Conservation (phyloP, 1,284 basidiomycete species). For the Austropuccinia psidii region DNA sequence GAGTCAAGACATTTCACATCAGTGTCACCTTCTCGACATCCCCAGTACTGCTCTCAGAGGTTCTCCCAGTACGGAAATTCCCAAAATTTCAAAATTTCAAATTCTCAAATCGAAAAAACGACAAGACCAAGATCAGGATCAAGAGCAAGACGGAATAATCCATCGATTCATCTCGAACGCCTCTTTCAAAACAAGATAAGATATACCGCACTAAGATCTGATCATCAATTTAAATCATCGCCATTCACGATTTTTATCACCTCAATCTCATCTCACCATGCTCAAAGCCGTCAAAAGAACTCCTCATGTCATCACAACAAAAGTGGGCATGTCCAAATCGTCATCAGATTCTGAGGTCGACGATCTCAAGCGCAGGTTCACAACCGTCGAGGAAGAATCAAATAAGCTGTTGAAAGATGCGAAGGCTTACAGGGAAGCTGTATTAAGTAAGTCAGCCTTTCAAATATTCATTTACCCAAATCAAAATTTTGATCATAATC, state of each 20-base stretch:
- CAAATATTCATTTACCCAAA: background rate
- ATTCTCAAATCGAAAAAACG: background rate
- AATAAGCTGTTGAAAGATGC: constrained; percentile 90
- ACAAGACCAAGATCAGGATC: background rate
- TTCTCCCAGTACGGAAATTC: too few species aligned
- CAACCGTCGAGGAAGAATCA: constrained; percentile 66
- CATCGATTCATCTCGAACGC: background rate
- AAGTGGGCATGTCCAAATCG: constrained; percentile 67
- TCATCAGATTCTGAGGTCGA: constrained; percentile 57
- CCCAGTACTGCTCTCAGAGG: too few species aligned
- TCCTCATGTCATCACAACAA: constrained; percentile 73
- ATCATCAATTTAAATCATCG: background rate
- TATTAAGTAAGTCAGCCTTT: constrained; percentile 58
- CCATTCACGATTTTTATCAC: background rate
- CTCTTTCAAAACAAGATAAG: background rate
- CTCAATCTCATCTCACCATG: background rate
- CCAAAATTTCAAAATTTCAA: too few species aligned
- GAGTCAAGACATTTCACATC: too few species aligned
- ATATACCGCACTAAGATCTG: background rate
- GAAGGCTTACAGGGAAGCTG: constrained; percentile 73
- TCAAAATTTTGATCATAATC: constrained; percentile 40
- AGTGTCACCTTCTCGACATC: too few species aligned
- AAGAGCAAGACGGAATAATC: background rate
- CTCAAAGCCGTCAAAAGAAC: constrained; percentile 53
- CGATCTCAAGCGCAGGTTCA: constrained; percentile 76